Evolutionary conservation across 176 grass and related monocot species (phyloP).

Genomic region (Thalia dealbata): DNA sequence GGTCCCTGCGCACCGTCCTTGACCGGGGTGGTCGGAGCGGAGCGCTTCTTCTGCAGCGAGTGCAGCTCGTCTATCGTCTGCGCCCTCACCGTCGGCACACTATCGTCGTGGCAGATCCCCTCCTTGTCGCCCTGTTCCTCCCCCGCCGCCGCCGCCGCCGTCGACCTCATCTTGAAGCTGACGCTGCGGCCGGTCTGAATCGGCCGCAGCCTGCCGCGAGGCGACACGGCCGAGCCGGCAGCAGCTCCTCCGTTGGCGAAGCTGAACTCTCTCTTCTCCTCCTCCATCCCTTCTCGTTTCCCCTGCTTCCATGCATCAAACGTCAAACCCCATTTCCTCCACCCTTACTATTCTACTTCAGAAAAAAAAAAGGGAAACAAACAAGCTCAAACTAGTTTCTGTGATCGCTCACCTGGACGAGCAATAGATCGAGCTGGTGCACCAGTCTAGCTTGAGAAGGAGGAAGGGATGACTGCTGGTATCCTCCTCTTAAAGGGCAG

Average conservation of each 20-base stretch:
- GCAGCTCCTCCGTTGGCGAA: conserved; percentile 18
- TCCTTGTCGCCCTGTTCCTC: not conserved
- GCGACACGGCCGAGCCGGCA: not conserved
- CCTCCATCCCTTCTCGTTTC: conserved; percentile 8
- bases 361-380: not conserved
- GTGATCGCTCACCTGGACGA: not conserved
- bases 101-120: conserved; percentile 93
- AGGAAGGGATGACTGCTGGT: too few relatives aligned
- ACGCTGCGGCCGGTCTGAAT: conserved; percentile 50
- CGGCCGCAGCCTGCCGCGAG: conserved; percentile 25
- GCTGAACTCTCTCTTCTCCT: conserved; percentile 33
- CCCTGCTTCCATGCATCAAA: not conserved
- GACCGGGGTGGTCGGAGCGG: conserved; percentile 66
- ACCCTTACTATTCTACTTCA: too few relatives aligned
- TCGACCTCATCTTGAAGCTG: conserved; percentile 32
- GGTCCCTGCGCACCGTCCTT: conserved; percentile 29
- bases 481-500: too few relatives aligned
- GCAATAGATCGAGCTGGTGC: too few relatives aligned
- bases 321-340: too few relatives aligned
- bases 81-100: conserved; percentile 59
- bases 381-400: not conserved
- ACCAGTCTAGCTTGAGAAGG: too few relatives aligned
- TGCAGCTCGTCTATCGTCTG: conserved; percentile 98
- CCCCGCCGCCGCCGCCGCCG: conserved; percentile 38
- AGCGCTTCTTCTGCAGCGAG: conserved; percentile 69